Evolutionary conservation across 768 basidiomycete species (phyloP).

Genomic region (Solioccasus polychromus): DNA sequence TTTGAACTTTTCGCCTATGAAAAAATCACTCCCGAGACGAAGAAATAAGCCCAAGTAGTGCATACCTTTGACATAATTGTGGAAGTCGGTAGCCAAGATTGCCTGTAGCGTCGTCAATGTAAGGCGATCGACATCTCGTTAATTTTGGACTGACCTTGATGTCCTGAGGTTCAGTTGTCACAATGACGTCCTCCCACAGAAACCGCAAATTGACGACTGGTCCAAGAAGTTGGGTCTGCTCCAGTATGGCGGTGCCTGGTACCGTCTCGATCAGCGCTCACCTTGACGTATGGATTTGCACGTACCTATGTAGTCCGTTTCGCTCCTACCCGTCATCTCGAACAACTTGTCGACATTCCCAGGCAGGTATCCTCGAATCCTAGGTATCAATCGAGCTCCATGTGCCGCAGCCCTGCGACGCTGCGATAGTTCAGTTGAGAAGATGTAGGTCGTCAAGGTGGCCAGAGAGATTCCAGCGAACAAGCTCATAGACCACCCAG

Average conservation of each 20-base stretch:
- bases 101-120: slow-evolving; percentile 20
- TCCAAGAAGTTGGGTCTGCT: slow-evolving; percentile 25
- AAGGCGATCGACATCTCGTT: background rate
- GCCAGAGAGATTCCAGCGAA: slow-evolving; percentile 3
- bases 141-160: slow-evolving; percentile 30
- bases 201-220: slow-evolving; percentile 41
- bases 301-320: slow-evolving; percentile 37
- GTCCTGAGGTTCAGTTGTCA: slow-evolving; percentile 52
- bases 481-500: slow-evolving; percentile 3
- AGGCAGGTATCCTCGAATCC: slow-evolving; percentile 28
- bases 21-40: background rate
- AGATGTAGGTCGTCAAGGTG: background rate
- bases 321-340: slow-evolving; percentile 13
- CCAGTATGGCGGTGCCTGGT: slow-evolving; percentile 24
- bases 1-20: slow-evolving; percentile 33
- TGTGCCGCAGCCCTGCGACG: slow-evolving; percentile 17
- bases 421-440: slow-evolving; percentile 7
- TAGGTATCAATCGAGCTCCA: slow-evolving; percentile 32
- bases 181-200: slow-evolving; percentile 46
- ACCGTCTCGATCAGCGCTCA: background rate
- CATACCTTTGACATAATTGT: slow-evolving; percentile 43
- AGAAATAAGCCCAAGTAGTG: background rate
- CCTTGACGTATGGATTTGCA: background rate
- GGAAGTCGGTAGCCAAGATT: slow-evolving; percentile 43
- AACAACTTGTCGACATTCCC: slow-evolving; percentile 36